Evolutionary conservation across 2,329 filamentous ascomycete genomes (phyloP).

Genomic region (Pseudofabraea citricarpa): DNA sequence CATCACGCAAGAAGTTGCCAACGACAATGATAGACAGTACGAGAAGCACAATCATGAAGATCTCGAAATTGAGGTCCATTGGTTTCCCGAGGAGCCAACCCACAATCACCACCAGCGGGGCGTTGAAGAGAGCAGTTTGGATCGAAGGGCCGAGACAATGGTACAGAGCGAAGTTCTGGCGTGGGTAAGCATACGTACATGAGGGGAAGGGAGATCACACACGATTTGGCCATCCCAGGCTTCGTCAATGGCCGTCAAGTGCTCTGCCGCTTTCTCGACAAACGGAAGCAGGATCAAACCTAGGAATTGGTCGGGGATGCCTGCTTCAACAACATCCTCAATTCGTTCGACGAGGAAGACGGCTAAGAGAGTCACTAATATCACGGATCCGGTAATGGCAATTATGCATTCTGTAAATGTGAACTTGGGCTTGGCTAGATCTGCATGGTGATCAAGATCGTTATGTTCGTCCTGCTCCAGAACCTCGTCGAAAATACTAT

Average conservation of each 20-base stretch:
- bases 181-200: too few species aligned
- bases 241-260: conserved; percentile 79
- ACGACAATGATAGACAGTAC: conserved; percentile 82
- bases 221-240: conserved; percentile 79
- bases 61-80: conserved; percentile 80
- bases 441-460: conserved; percentile 59
- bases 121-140: conserved; percentile 86
- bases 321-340: conserved; percentile 48
- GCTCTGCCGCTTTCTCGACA: conserved; percentile 83
- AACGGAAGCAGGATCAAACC: conserved; percentile 75
- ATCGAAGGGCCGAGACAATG: conserved; percentile 63
- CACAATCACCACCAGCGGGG: conserved; percentile 75
- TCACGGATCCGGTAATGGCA: conserved; percentile 59
- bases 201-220: too few species aligned
- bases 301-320: conserved; percentile 53
- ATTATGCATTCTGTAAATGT: conserved; percentile 70
- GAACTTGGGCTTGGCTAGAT: conserved; percentile 59
- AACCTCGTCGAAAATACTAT: conserved; percentile 71
- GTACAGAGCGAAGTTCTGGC: conserved; percentile 20
- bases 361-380: conserved; percentile 69
- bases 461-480: conserved; percentile 66
- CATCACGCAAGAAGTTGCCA: conserved; percentile 80
- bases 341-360: conserved; percentile 72
- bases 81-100: conserved; percentile 69
- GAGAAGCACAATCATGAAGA: conserved; percentile 79